Evolutionary conservation across 129 eudicot species (phyloP).

Genomic region (Sambucus nigra): DNA sequence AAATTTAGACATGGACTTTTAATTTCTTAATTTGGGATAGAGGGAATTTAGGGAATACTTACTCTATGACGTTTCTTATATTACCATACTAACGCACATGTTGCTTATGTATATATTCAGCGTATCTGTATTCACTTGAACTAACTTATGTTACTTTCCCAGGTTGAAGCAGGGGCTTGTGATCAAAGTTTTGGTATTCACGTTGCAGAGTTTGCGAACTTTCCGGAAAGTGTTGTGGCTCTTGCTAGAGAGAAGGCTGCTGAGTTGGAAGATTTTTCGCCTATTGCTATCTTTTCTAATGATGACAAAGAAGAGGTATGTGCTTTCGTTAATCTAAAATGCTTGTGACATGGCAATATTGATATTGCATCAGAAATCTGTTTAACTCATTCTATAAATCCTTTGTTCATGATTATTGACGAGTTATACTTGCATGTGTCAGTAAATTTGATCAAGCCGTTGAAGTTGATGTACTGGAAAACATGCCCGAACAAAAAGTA

Average conservation of each 20-base stretch:
- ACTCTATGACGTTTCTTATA: no score
- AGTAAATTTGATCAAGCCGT: background rate
- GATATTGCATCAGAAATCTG: background rate
- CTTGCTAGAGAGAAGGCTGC: constrained; percentile 98
- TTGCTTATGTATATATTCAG: no score
- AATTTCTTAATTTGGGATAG: no score
- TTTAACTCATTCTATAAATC: background rate
- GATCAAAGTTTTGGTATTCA: constrained; percentile 99
- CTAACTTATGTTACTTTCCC: background rate
- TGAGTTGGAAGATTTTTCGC: constrained; percentile 89
- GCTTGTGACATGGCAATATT: background rate
- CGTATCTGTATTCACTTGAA: background rate
- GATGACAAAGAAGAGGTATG: constrained; percentile 43
- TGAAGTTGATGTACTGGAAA: background rate
- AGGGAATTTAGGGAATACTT: no score
- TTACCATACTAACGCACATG: no score
- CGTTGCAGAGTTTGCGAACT: constrained; percentile 97
- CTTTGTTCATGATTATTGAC: background rate
- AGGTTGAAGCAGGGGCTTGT: constrained; percentile 97
- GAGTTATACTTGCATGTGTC: background rate
- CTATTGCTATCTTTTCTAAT: constrained; percentile 31
- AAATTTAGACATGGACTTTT: no score
- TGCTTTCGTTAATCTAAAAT: background rate
- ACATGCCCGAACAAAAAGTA: background rate
- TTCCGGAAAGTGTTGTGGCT: constrained; percentile 80